Conservation (phyloP, 768 basidiomycete genomes). For the Rhodotorula babjevae region DNA sequence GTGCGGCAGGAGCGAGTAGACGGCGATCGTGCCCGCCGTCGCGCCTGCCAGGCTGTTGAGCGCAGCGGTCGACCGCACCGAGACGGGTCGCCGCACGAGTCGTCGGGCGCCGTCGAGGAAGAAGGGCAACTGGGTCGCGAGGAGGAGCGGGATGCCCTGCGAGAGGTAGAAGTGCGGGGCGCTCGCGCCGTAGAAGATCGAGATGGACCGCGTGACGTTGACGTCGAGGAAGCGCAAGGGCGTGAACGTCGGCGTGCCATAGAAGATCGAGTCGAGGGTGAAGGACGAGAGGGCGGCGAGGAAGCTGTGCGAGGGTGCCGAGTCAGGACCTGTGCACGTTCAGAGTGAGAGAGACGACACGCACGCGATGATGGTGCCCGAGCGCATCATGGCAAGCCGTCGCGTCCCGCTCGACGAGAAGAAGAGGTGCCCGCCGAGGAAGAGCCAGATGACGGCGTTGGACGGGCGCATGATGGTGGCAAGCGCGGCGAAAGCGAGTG, state of each 20-base stretch:
- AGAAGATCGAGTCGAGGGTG: slow-evolving; percentile 66
- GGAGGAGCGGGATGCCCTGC: slow-evolving; percentile 79
- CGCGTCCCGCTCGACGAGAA: not conserved
- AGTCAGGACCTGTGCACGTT: not conserved
- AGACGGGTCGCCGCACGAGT: slow-evolving; percentile 40
- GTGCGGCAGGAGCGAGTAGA: slow-evolving; percentile 69
- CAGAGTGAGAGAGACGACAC: not conserved
- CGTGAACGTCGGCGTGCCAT: slow-evolving; percentile 62
- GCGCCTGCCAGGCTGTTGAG: not conserved
- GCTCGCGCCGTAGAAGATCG: slow-evolving; percentile 84
- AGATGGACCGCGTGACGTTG: slow-evolving; percentile 72
- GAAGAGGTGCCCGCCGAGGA: slow-evolving; percentile 52
- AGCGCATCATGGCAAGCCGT: not conserved
- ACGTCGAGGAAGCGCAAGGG: slow-evolving; percentile 74
- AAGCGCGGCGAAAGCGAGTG: slow-evolving; percentile 63
- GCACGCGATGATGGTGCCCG: not conserved
- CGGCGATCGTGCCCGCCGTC: not conserved
- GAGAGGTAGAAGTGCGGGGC: slow-evolving; percentile 83
- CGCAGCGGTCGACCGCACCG: not conserved
- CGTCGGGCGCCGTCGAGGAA: slow-evolving; percentile 55
- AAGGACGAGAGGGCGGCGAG: slow-evolving; percentile 38
- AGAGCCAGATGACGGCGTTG: slow-evolving; percentile 78
- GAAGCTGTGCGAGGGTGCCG: not conserved
- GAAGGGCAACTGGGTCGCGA: slow-evolving; percentile 68
- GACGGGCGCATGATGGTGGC: slow-evolving; percentile 84